These are phyloP conservation scores for Teunomyces funiuensis DNA, from an alignment of 805 yeast genomes.

Conservation along the genomic window DNA sequence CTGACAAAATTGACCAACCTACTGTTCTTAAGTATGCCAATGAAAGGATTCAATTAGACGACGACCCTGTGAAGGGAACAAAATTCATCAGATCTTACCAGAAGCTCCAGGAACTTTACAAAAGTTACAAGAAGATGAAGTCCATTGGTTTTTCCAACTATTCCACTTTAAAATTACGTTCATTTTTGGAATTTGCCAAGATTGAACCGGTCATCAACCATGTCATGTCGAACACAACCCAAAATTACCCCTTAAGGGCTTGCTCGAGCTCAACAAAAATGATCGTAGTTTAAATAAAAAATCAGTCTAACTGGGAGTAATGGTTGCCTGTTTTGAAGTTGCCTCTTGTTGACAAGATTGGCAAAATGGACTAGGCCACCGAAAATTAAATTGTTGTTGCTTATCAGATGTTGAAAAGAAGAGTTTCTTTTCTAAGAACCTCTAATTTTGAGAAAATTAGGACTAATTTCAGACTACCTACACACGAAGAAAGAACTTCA, in stretches of 20 bases:
- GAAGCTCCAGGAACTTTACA: conserved; percentile 26
- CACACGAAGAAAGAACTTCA: conserved; percentile 38
- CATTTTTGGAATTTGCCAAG: conserved; percentile 39
- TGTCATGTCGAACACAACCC: conserved; percentile 41
- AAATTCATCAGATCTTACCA: conserved; percentile 32
- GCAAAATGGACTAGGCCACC: conserved; percentile 52
- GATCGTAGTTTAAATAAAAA: conserved; percentile 44
- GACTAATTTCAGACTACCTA: conserved; percentile 32
- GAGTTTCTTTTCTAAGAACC: conserved; percentile 68
- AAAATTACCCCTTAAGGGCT: conserved; percentile 37
- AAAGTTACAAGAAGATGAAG: conserved; percentile 38
- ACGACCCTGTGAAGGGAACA: conserved; percentile 34
- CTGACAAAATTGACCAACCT: conserved; percentile 42
- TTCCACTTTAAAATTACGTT: conserved; percentile 27
- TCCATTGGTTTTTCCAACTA: conserved; percentile 63
- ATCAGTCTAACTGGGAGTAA: conserved; percentile 64
- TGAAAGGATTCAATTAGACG: conserved; percentile 35
- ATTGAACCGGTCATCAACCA: conserved; percentile 55
- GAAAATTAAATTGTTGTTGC: conserved; percentile 60
- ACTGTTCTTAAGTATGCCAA: conserved; percentile 34
- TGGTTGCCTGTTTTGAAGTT: conserved; percentile 64
- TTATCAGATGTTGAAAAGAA: conserved; percentile 60
- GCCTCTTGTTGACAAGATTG: conserved; percentile 51
- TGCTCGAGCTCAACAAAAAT: conserved; percentile 36
- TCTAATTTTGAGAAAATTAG: conserved; percentile 63